A percentile compares a stretch with the other conserved stretches of the same genome.
phyloP scores from a whole-genome alignment of 352 stramenopile genomes.

The Phytophthora citricola region DNA sequence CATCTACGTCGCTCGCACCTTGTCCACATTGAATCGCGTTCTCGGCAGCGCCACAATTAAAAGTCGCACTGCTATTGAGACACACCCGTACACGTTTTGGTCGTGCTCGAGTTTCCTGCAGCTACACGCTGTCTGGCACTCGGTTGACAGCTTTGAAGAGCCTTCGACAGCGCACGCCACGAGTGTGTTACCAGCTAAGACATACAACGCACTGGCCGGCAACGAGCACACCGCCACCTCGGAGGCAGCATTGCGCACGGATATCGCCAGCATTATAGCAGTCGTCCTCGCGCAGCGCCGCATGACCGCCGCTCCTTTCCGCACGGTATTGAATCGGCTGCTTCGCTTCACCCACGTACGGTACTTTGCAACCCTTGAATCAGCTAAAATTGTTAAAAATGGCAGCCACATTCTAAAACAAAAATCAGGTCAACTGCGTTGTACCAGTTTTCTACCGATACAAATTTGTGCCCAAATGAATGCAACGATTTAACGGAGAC shows the following conservation, averaged over 20 bases:
- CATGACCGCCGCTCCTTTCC: conserved; percentile 16
- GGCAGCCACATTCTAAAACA: no score
- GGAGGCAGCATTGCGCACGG: conserved; percentile 1
- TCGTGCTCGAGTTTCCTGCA: conserved; percentile 27
- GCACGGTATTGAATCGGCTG: conserved; percentile 1
- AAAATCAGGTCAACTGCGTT: no score
- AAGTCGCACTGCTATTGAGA: conserved; percentile 14
- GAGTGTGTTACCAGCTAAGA: conserved; percentile 13
- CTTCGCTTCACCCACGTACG: not conserved
- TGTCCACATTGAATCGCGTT: conserved; percentile 23
- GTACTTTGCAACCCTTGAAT: not conserved
- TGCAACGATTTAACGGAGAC: no score
- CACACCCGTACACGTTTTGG: conserved; percentile 20
- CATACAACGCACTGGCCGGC: conserved; percentile 33
- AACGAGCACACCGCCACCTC: conserved; percentile 35
- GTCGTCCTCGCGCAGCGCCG: conserved; percentile 1
- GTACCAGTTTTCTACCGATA: no score
- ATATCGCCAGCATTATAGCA: conserved; percentile 14
- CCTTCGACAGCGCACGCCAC: conserved; percentile 10
- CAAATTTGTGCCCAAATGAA: no score
- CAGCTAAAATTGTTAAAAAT: no score
- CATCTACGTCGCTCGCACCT: conserved; percentile 2
- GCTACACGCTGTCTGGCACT: conserved; percentile 25
- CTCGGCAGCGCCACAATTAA: conserved; percentile 15
- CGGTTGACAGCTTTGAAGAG: conserved; percentile 13